Evolutionary conservation across 2,329 filamentous ascomycete genomes (phyloP).

Genomic region (Pezicula neosporulosa): DNA sequence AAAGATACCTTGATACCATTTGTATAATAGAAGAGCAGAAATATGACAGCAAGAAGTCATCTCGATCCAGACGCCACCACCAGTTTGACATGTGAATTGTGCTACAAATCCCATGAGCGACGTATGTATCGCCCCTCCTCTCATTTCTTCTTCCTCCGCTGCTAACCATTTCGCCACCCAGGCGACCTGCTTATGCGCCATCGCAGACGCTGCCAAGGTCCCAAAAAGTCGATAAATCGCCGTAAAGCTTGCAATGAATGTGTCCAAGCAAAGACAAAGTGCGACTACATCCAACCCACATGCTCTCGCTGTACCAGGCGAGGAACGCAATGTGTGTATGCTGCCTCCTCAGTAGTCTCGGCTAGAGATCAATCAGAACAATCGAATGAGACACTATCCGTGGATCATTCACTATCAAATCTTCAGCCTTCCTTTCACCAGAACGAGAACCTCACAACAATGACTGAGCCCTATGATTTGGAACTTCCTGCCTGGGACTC

Average conservation of each 20-base stretch:
- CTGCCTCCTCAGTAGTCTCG: not conserved
- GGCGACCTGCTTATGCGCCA: conserved; percentile 16
- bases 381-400: not conserved
- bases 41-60: not conserved
- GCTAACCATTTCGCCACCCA: conserved; percentile 1
- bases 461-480: conserved; percentile 1
- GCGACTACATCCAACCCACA: conserved; percentile 13
- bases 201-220: conserved; percentile 15
- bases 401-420: not conserved
- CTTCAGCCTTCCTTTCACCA: not conserved
- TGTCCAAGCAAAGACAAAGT: conserved; percentile 18
- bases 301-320: conserved; percentile 15
- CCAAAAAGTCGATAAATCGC: conserved; percentile 8
- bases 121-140: conserved; percentile 9
- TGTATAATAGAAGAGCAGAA: not conserved
- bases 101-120: conserved; percentile 15
- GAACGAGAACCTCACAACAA: not conserved
- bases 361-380: not conserved
- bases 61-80: not conserved
- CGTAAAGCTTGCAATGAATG: conserved; percentile 19
- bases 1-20: not conserved
- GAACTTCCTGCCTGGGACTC: conserved; percentile 1
- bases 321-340: conserved; percentile 10
- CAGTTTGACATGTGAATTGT: conserved; percentile 3
- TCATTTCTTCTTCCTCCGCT: not conserved